phyloP scores from a whole-genome alignment of 2,329 filamentous ascomycete genomes.

The Nothopassalora personata region DNA sequence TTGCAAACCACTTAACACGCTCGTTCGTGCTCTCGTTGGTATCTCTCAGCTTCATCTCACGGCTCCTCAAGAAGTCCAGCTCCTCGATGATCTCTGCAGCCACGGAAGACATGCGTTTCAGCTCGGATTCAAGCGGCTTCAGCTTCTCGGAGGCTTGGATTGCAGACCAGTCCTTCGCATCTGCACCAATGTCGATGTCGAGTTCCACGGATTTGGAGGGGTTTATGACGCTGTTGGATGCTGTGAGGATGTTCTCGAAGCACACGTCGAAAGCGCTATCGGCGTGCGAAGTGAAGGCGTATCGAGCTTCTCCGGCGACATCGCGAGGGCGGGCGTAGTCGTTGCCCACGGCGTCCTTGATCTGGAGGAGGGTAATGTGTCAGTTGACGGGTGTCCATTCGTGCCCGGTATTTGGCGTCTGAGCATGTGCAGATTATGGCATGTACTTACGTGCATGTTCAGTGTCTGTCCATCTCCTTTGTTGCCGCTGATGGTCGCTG shows the following conservation, averaged over 20 bases:
- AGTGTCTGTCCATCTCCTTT: constrained; percentile 89
- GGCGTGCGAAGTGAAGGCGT: constrained; percentile 86
- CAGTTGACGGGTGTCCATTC: neutral
- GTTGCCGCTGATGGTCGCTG: constrained; percentile 75
- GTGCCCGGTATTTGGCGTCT: neutral
- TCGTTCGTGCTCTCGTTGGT: constrained; percentile 99
- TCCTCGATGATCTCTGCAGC: constrained; percentile 82
- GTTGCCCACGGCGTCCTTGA: constrained; percentile 91
- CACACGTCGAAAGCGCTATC: constrained; percentile 95
- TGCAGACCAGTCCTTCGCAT: constrained; percentile 96
- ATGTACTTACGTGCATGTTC: constrained; percentile 77
- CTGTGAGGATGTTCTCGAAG: constrained; percentile 77
- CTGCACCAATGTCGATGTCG: constrained; percentile 92
- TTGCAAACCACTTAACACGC: constrained; percentile 97
- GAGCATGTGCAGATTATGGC: neutral
- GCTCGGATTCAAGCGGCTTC: constrained; percentile 91
- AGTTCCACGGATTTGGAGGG: constrained; percentile 73
- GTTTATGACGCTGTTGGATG: constrained; percentile 39
- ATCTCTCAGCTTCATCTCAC: constrained; percentile 94
- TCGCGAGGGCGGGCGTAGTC: constrained; percentile 91
- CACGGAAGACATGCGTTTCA: constrained; percentile 87
- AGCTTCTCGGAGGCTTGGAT: constrained; percentile 97
- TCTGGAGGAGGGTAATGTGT: constrained; percentile 49
- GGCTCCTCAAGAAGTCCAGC: constrained; percentile 88
- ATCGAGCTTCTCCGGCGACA: constrained; percentile 83